Evolutionary conservation across 768 basidiomycete genomes (phyloP), one percentile per base, ranked within the genome.

Genomic region (Tricholoma bakamatsutake): DNA sequence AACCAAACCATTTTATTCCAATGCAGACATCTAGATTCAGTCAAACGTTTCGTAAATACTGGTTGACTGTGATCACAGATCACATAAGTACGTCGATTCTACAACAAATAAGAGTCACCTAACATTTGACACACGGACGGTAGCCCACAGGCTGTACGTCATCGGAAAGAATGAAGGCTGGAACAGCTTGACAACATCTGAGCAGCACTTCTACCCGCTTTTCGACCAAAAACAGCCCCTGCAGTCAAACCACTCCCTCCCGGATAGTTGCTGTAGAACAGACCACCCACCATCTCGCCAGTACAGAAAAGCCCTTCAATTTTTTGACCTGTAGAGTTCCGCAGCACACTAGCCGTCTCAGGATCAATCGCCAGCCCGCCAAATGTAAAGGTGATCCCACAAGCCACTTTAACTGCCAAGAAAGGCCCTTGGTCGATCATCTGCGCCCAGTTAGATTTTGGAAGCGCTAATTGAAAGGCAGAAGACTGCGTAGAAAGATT

Each of bases 381-480:
- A 69, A 87, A 88, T 1, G 84, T 88, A 69, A 87, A 88, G 1
- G 86, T 87, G 53, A 86, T 79, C 5, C 85, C 87, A 68, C 85
- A 87, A 0, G 80, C 72, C 7, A 88, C 82, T 61, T 82, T 85
- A 31, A 88, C 82, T 2, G 85, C 85, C 64, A 86, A 69, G 60
- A 84, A 83, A 0, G 83, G 83, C 11, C 71, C 65, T 40, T 75
- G 59, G 35, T 80, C 76, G 24, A 88, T 67, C 4, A 79, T 62
- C 57, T 83, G 67, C 0, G 85, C 87, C 86, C 86, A 88, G 61
- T 88, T 87, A 0, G 83, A 81, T 66, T 88, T 88, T 10, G 83
- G 74, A 11, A 79, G 59, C 11, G 62, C 46, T 33, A 86, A 65
- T 21, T 66, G 67, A 13, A 57, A 57, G 0, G 43, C 47, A 3